A percentile compares a stretch with the other conserved stretches of the same genome.
phyloP scores from a whole-genome alignment of 106 monocot genomes.

The Allium cepa region DNA sequence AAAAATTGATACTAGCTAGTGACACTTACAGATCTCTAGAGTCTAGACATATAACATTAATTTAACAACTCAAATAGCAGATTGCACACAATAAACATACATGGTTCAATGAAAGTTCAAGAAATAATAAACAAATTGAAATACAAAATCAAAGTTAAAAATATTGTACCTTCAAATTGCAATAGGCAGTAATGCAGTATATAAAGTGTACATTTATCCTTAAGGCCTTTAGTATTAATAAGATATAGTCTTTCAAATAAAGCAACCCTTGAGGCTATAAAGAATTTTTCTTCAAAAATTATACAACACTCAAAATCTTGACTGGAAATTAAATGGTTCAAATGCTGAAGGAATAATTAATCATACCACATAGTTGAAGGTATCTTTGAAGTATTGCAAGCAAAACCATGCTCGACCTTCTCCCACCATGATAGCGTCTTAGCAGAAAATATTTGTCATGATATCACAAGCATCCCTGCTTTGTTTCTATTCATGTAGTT shows the following conservation, averaged over 20 bases:
- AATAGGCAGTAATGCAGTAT: conserved; percentile 35
- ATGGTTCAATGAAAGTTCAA: not conserved
- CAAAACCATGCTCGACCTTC: conserved; percentile 46
- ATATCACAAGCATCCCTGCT: conserved; percentile 31
- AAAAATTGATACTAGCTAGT: conserved; percentile 31
- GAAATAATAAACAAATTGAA: conserved; percentile 14
- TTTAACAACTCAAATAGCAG: too few species aligned
- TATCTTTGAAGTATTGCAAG: conserved; percentile 54
- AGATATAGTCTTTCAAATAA: conserved; percentile 9
- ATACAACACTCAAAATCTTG: not conserved
- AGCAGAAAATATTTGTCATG: conserved; percentile 70
- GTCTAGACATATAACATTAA: too few species aligned
- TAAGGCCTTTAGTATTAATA: conserved; percentile 15
- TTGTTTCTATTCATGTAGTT: conserved; percentile 19
- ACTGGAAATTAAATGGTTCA: conserved; percentile 7
- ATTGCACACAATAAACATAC: too few species aligned
- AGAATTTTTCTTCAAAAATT: not conserved
- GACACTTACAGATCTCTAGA: too few species aligned
- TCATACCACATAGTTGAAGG: conserved; percentile 72
- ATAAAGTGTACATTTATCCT: conserved; percentile 45
- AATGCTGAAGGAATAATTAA: conserved; percentile 25
- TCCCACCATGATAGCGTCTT: conserved; percentile 43
- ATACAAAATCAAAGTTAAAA: conserved; percentile 11
- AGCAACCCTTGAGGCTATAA: not conserved
- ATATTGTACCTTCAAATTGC: conserved; percentile 51